phyloP scores from a whole-genome alignment of 352 stramenopile species.

The Elongisporangium prolatum region DNA sequence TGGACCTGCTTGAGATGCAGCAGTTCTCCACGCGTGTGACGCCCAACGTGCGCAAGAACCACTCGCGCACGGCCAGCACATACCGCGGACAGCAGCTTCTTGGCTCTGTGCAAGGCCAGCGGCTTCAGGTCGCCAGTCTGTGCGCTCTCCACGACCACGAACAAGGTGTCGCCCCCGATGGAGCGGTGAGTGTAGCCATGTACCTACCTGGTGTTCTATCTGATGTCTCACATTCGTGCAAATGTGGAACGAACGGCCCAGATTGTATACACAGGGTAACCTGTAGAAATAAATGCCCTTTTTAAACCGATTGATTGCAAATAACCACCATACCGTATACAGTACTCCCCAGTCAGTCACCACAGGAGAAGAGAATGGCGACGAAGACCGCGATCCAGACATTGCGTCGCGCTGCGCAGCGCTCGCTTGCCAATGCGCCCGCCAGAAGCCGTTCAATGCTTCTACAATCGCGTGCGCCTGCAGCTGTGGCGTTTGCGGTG shows the following conservation, averaged over 20 bases:
- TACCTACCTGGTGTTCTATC: neutral
- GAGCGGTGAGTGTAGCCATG: constrained; percentile 22
- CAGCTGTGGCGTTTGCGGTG: neutral
- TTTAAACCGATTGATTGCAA: neutral
- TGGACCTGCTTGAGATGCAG: constrained; percentile 59
- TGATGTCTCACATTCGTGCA: neutral
- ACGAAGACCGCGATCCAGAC: neutral
- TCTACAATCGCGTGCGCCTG: neutral
- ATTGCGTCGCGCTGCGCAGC: neutral
- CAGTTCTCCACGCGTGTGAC: constrained; percentile 53
- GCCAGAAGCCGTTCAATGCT: neutral
- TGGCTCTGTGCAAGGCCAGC: constrained; percentile 62
- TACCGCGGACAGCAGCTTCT: constrained; percentile 71
- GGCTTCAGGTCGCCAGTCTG: constrained; percentile 65
- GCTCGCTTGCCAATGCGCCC: neutral
- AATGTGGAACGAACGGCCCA: neutral
- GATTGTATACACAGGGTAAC: neutral
- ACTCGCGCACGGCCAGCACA: constrained; percentile 44
- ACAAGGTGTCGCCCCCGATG: constrained; percentile 33
- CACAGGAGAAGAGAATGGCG: neutral
- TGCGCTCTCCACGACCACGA: constrained; percentile 62
- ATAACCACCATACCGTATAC: neutral
- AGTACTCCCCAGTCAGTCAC: neutral
- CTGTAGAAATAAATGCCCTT: neutral
- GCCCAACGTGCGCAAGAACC: constrained; percentile 29